phyloP scores from a whole-genome alignment of 1,284 basidiomycete species.

The Puccinia novopanici region DNA sequence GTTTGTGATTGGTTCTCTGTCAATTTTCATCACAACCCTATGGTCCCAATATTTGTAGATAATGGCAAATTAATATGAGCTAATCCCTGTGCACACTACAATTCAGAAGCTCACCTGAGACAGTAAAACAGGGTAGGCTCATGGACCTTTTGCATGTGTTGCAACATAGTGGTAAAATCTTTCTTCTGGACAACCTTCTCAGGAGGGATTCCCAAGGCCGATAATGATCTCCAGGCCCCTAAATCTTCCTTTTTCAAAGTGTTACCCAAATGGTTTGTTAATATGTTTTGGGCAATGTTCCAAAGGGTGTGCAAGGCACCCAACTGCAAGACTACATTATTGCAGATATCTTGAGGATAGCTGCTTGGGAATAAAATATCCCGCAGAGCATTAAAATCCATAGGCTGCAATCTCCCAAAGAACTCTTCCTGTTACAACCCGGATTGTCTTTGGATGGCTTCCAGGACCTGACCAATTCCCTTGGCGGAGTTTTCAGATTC shows the following conservation, averaged over 20 bases:
- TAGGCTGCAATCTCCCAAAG: not conserved
- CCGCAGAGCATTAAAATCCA: constrained; percentile 5
- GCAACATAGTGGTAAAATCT: too few relatives aligned
- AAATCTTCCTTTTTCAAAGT: not conserved
- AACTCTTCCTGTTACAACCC: not conserved
- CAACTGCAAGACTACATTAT: not conserved
- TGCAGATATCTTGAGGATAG: not conserved
- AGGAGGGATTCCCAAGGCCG: constrained; percentile 1
- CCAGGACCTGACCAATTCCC: not conserved
- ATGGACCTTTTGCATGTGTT: constrained; percentile 3
- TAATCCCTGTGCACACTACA: too few relatives aligned
- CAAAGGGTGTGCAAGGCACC: not conserved
- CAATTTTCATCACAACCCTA: not conserved
- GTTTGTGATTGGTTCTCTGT: too few relatives aligned
- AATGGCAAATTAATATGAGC: too few relatives aligned
- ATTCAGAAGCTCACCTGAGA: not conserved
- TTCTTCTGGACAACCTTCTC: not conserved
- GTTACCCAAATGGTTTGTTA: not conserved
- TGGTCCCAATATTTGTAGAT: too few relatives aligned
- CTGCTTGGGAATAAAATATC: not conserved
- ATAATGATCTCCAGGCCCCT: constrained; percentile 9
- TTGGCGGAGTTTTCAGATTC: constrained; percentile 8
- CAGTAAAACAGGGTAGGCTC: not conserved
- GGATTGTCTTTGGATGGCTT: too few relatives aligned
- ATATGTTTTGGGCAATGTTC: not conserved